Conservation (phyloP, 345 rosid species). For the Acer negundo region DNA sequence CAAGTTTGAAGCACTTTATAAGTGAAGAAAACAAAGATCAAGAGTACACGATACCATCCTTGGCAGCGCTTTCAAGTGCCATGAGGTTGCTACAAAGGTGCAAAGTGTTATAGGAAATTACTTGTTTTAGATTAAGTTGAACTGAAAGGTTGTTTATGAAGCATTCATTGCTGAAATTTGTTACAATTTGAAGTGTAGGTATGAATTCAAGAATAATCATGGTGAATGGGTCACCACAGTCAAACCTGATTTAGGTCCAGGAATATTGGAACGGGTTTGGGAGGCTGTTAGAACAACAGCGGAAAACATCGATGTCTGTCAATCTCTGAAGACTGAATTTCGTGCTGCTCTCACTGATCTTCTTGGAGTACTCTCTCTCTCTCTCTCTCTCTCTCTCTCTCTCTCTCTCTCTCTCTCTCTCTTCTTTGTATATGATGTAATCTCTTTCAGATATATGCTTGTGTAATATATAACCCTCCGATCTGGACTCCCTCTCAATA, state of each 20-base stretch:
- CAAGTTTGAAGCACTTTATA: slow-evolving; percentile 67
- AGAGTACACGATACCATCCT: slow-evolving; percentile 53
- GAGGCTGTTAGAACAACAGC: slow-evolving; percentile 57
- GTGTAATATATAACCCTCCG: not conserved
- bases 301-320: slow-evolving; percentile 49
- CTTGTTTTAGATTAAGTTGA: slow-evolving; percentile 5
- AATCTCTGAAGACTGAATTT: slow-evolving; percentile 52
- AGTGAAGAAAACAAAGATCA: slow-evolving; percentile 36
- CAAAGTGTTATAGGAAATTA: not conserved
- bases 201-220: slow-evolving; percentile 84
- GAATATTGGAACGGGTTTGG: slow-evolving; percentile 57
- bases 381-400: slow-evolving; percentile 21
- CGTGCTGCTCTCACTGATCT: slow-evolving; percentile 57
- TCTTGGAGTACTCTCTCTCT: slow-evolving; percentile 59
- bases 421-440: not conserved
- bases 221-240: slow-evolving; percentile 67
- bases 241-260: slow-evolving; percentile 77
- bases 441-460: not conserved
- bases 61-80: slow-evolving; percentile 80
- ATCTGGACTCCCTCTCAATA: not conserved
- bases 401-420: slow-evolving; percentile 18
- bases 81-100: slow-evolving; percentile 74
- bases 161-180: not conserved
- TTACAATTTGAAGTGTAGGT: slow-evolving; percentile 39
- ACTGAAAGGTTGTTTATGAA: not conserved